Evolutionary conservation across 1,139 yeast species (phyloP).

Genomic region (Suhomyces taliae): DNA sequence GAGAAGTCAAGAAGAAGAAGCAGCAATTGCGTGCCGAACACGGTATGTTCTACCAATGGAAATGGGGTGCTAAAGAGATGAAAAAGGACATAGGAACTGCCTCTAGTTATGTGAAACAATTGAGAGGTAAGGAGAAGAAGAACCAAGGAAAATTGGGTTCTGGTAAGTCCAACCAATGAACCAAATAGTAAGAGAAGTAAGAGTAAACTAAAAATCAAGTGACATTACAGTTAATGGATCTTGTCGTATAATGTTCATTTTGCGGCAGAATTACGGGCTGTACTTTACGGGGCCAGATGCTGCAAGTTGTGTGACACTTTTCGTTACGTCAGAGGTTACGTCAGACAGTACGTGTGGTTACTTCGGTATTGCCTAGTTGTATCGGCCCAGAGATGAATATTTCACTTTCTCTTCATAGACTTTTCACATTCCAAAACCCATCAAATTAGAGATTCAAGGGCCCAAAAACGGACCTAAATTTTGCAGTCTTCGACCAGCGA

Average conservation of each 20-base stretch:
- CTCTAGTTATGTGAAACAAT: conserved; percentile 16
- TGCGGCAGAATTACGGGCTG: too few relatives aligned
- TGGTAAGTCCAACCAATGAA: conserved; percentile 2
- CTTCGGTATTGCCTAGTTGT: too few relatives aligned
- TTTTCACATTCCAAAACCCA: too few relatives aligned
- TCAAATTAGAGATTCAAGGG: too few relatives aligned
- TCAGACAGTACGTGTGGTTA: too few relatives aligned
- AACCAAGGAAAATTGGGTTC: conserved; percentile 8
- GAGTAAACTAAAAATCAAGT: not conserved
- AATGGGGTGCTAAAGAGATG: conserved; percentile 37
- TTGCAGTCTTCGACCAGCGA: too few relatives aligned
- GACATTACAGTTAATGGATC: not conserved
- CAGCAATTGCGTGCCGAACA: conserved; percentile 38
- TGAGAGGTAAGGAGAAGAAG: conserved; percentile 5
- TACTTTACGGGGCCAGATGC: too few relatives aligned
- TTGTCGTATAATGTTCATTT: not conserved
- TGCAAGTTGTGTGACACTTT: too few relatives aligned
- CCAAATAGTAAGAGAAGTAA: conserved; percentile 1
- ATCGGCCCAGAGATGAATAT: too few relatives aligned
- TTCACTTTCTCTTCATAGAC: too few relatives aligned
- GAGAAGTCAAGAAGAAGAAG: conserved; percentile 42
- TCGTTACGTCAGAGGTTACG: too few relatives aligned
- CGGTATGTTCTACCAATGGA: conserved; percentile 43
- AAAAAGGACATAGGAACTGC: conserved; percentile 30
- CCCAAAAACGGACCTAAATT: too few relatives aligned